A percentile compares a stretch with the other conserved stretches of the same genome.
Conservation (phyloP, 2,329 filamentous ascomycete genomes). For the Geosmithia putterillii region DNA sequence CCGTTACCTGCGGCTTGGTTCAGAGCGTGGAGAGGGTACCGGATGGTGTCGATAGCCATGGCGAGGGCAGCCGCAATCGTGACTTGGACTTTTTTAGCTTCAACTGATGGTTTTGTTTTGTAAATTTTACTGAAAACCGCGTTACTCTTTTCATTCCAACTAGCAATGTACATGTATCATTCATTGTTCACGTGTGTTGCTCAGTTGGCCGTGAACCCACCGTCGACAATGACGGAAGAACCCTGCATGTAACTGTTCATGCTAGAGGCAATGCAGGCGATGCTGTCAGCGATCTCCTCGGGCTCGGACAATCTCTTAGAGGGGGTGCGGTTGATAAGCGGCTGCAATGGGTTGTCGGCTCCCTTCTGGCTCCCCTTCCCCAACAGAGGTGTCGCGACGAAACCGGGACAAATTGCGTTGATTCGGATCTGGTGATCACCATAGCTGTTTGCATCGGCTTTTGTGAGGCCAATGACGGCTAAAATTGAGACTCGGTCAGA, state of each 20-base stretch:
- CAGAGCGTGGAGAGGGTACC: conserved; percentile 14
- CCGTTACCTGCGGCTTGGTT: conserved; percentile 17
- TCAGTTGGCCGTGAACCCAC: conserved; percentile 4
- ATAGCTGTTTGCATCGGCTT: conserved; percentile 3
- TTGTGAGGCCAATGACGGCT: conserved; percentile 5
- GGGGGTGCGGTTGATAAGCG: background rate
- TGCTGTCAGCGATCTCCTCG: conserved; percentile 4
- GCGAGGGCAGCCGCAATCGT: conserved; percentile 15
- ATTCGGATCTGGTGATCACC: conserved; percentile 3
- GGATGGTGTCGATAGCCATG: conserved; percentile 5
- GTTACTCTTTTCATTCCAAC: background rate
- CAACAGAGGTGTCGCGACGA: conserved; percentile 3
- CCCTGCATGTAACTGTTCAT: conserved; percentile 5
- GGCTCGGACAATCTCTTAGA: background rate
- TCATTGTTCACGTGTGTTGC: background rate
- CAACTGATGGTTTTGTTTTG: no score
- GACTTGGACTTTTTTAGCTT: conserved; percentile 28
- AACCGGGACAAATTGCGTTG: conserved; percentile 4
- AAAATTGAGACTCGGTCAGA: background rate
- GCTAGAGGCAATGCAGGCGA: conserved; percentile 3
- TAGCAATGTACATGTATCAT: background rate
- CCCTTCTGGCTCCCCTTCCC: background rate
- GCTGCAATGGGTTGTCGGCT: background rate
- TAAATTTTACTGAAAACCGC: no score
- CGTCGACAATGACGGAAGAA: conserved; percentile 2